Conservation (phyloP, 2,329 filamentous ascomycete species). For the Tolypocladium sp. region DNA sequence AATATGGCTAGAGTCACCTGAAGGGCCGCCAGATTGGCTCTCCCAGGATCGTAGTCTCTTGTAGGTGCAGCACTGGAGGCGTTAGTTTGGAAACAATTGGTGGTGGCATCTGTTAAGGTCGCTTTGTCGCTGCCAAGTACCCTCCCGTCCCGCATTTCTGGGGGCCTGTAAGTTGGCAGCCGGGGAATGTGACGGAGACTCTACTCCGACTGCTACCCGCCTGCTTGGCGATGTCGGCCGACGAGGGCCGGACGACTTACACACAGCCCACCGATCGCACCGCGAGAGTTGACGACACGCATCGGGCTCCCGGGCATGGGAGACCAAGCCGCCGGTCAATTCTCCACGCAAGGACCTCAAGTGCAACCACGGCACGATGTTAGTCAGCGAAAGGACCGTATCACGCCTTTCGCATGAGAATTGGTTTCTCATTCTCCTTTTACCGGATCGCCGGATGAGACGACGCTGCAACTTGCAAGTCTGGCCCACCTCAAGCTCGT, state of each 20-base stretch:
- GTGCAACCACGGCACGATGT: neutral
- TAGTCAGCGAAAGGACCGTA: neutral
- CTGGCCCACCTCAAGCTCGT: neutral
- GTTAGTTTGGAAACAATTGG: neutral
- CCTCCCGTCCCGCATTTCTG: neutral
- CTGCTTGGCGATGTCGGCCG: neutral
- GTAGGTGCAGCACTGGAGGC: neutral
- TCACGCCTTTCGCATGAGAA: neutral
- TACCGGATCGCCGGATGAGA: neutral
- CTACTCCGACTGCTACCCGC: neutral
- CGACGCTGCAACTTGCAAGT: neutral
- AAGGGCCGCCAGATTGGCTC: neutral
- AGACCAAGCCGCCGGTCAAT: neutral
- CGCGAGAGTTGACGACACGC: neutral
- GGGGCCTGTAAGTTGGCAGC: neutral
- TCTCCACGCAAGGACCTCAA: neutral
- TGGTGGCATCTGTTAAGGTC: neutral
- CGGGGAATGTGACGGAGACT: neutral
- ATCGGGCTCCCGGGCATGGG: neutral
- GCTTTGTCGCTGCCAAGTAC: neutral
- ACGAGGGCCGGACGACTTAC: neutral
- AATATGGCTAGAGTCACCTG: neutral
- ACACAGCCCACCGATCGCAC: neutral
- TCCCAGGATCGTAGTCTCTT: neutral
- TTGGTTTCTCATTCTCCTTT: neutral